Base-by-base conservation (phyloP, 495 filamentous ascomycete species). In the Neurospora discreta region DNA sequence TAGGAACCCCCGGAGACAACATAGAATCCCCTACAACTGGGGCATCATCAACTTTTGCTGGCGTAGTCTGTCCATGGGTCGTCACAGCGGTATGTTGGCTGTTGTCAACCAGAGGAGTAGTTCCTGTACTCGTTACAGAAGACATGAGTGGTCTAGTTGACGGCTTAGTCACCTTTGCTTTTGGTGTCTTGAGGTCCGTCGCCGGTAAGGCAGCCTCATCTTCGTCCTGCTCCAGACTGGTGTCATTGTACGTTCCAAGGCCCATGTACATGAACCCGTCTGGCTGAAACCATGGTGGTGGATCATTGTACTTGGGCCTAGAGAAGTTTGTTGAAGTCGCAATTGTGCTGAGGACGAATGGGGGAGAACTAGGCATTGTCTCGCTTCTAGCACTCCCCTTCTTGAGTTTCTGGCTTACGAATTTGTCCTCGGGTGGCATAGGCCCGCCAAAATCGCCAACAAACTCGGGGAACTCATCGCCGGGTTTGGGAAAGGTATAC, bases 391-490 rank as follows among this genome's bases (percentile, higher is more conserved):
- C 69, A 39, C 74, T 67, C 10, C 77, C 71, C 23, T 76, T 80
- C 38, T 75, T 69, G 70, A 82, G 77, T 33, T 80, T 78, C 69
- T 82, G 80, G 71, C 77, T 79, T 68, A 76, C 76, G 3, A 83
- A 74, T 70, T 69, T 75, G 68, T 83, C 80, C 30, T 82, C 80
- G 52, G 80, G 80, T 8, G 79, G 72, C 1, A 83, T 76, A 1
- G 80, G 75, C 13, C 76, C 76, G 9, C 79, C 77, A 20, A 76
- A 74, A 9, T 78, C 77, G 68, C 82, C 82, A 74, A 83, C 71
- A 42, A 77, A 81, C 70, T 84, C 82, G 60, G 84, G 84, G 67
- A 80, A 86, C 77, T 86, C 84, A 41, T 86, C 84, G 73, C 84
- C 84, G 9, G 80, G 79, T 36, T 81, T 82, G 1, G 84, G 84